These are phyloP conservation scores for Boletus mariae DNA, from an alignment of 1,284 basidiomycete species.

Conservation along the genomic window DNA sequence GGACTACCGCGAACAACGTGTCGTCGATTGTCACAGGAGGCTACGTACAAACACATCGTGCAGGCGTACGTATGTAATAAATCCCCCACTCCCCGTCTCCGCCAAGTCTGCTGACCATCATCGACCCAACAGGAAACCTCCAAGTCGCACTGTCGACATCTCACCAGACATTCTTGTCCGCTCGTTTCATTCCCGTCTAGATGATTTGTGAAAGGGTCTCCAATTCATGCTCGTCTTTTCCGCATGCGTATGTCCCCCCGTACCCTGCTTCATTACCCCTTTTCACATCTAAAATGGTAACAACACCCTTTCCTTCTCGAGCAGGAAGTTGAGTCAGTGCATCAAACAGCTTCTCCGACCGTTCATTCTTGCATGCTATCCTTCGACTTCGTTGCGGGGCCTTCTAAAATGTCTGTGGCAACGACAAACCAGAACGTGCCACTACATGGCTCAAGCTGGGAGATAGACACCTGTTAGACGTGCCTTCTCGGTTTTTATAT, in stretches of 20 bases:
- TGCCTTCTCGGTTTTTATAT: slow-evolving; percentile 11
- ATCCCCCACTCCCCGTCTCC: neutral
- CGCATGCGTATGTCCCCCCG: slow-evolving; percentile 8
- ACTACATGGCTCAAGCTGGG: slow-evolving; percentile 2
- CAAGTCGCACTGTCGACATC: slow-evolving; percentile 5
- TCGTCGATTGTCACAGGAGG: slow-evolving; percentile 26
- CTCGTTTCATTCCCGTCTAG: slow-evolving; percentile 26
- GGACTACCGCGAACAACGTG: slow-evolving; percentile 12
- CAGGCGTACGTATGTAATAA: slow-evolving; percentile 24
- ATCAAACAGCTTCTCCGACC: slow-evolving; percentile 11
- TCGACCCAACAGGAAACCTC: slow-evolving; percentile 12
- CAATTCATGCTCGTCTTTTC: slow-evolving; percentile 7
- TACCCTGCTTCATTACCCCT: slow-evolving; percentile 18
- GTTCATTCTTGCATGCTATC: slow-evolving; percentile 1
- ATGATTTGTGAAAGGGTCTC: slow-evolving; percentile 2
- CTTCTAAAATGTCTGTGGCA: slow-evolving; percentile 8
- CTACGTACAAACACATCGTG: slow-evolving; percentile 23
- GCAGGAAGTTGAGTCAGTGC: slow-evolving; percentile 6
- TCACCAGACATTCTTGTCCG: neutral
- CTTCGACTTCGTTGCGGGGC: slow-evolving; percentile 8
- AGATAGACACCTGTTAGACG: slow-evolving; percentile 2
- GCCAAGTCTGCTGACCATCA: neutral
- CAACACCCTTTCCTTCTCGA: slow-evolving; percentile 3
- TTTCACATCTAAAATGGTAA: slow-evolving; percentile 9
- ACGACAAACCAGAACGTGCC: slow-evolving; percentile 11